Conservation (phyloP, 148 eudicot genomes). For the Diospyros lotus region DNA sequence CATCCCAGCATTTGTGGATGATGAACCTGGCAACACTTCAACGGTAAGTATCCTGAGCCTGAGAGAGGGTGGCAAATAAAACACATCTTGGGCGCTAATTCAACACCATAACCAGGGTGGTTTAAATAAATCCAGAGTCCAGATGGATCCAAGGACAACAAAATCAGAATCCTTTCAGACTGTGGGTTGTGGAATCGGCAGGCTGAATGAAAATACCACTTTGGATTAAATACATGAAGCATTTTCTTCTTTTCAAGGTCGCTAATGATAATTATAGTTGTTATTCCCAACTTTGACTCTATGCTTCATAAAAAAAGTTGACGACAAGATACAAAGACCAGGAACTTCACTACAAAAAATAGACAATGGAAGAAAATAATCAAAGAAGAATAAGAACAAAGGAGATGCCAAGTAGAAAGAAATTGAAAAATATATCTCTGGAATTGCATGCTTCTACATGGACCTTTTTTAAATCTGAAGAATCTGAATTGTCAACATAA, state of each 20-base stretch:
- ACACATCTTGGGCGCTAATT: neutral
- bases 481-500: slow-evolving; percentile 4
- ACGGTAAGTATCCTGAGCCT: neutral
- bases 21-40: slow-evolving; percentile 18
- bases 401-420: slow-evolving; percentile 7
- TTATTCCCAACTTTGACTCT: neutral
- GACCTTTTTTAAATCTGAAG: slow-evolving; percentile 5
- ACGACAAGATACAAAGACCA: neutral
- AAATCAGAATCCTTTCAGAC: neutral
- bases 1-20: slow-evolving; percentile 36
- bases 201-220: neutral
- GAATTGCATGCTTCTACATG: neutral
- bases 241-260: neutral
- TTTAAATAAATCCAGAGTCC: neutral
- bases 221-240: neutral
- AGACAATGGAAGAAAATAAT: neutral
- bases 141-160: neutral
- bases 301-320: neutral
- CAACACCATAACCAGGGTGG: slow-evolving; percentile 10
- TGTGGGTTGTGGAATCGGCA: slow-evolving; percentile 1
- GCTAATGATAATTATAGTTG: neutral
- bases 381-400: slow-evolving; percentile 10
- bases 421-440: neutral
- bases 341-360: neutral
- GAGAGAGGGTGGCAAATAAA: slow-evolving; percentile 4